Percentiles rank a stretch among this genome's conserved stretches.
These are phyloP conservation scores for Chlamydomonas urium DNA, from an alignment of 139 green algal genomes.

Conservation along the genomic window DNA sequence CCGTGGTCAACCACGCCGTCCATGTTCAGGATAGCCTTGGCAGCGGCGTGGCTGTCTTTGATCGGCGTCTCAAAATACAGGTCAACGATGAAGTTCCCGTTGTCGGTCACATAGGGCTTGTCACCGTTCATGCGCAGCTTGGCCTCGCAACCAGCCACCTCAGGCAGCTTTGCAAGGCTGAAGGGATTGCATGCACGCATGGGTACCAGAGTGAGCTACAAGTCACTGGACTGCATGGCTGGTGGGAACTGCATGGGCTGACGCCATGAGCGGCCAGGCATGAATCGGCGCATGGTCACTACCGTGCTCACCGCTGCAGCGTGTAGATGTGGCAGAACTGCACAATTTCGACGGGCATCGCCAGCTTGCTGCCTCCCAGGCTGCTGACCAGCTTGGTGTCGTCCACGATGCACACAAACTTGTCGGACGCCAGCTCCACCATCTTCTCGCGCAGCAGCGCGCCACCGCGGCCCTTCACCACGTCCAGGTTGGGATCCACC, in stretches of 20 bases:
- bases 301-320: too few species aligned
- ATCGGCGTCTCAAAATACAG: conserved; percentile 91
- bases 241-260: too few species aligned
- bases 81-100: conserved; percentile 99
- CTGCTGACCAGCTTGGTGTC: conserved; percentile 92
- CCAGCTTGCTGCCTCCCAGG: conserved; percentile 84
- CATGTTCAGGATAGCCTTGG: conserved; percentile 76
- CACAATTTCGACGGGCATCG: conserved; percentile 98
- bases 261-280: too few species aligned
- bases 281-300: conserved; percentile 23
- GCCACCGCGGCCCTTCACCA: conserved; percentile 97
- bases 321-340: conserved; percentile 98
- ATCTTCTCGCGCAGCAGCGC: conserved; percentile 99
- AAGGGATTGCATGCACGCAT: not conserved
- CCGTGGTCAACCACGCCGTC: conserved; percentile 98
- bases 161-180: conserved; percentile 56
- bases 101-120: conserved; percentile 97
- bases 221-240: not conserved
- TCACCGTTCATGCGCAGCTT: conserved; percentile 92
- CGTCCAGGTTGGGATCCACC: conserved; percentile 90
- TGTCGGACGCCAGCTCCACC: conserved; percentile 71
- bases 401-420: conserved; percentile 99
- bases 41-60: conserved; percentile 68
- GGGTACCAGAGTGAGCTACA: conserved; percentile 5
- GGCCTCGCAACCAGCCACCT: conserved; percentile 77